Conservation (phyloP, 2,329 filamentous ascomycete species). For the Ophiosphaerella narmari region DNA sequence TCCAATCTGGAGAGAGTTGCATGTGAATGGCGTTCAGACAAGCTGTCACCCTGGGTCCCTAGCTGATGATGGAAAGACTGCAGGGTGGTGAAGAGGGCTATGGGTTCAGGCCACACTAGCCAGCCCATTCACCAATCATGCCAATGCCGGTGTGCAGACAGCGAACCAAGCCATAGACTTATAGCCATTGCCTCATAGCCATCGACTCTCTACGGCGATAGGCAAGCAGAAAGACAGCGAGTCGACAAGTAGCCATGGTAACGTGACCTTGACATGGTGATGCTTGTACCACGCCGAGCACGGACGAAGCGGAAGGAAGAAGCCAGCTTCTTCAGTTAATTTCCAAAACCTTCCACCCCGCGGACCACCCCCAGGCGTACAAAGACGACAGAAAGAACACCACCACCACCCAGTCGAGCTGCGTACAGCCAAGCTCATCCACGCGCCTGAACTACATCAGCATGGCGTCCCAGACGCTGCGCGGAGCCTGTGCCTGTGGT, state of each 20-base stretch:
- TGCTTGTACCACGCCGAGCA: neutral
- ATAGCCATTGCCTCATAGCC: no score
- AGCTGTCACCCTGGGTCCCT: no score
- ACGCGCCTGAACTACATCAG: neutral
- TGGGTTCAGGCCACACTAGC: no score
- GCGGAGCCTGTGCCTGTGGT: constrained; percentile 82
- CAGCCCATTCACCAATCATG: no score
- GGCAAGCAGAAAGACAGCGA: neutral
- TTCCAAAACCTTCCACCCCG: constrained; percentile 6
- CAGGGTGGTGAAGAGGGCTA: no score
- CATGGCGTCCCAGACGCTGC: constrained; percentile 58
- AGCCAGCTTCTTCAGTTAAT: constrained; percentile 4
- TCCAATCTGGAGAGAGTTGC: no score
- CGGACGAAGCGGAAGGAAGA: constrained; percentile 1
- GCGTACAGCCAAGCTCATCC: no score
- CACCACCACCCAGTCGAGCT: neutral
- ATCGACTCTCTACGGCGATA: no score
- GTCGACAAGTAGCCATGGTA: neutral
- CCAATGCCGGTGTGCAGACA: no score
- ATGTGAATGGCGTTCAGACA: no score
- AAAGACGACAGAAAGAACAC: neutral
- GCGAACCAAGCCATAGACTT: no score
- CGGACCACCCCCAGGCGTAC: neutral
- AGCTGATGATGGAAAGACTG: no score
- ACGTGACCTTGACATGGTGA: neutral